phyloP scores from a whole-genome alignment of 208 protist genomes.

The Trypanosoma vivax region DNA sequence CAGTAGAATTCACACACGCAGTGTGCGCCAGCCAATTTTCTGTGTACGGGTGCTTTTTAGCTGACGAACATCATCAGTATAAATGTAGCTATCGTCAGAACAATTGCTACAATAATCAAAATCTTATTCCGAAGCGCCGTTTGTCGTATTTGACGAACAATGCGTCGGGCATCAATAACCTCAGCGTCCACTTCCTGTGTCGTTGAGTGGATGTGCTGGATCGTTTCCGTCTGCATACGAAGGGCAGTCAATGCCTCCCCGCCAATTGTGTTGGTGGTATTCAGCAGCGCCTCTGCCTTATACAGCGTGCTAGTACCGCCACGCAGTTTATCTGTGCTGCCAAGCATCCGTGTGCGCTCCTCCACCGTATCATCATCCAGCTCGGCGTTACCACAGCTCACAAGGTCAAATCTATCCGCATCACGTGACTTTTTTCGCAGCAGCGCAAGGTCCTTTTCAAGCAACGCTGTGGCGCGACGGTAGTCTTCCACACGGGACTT shows the following conservation, averaged over 20 bases:
- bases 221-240: conserved; percentile 58
- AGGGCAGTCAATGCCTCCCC: conserved; percentile 35
- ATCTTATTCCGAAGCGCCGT: conserved; percentile 57
- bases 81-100: neutral
- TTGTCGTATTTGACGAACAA: conserved; percentile 66
- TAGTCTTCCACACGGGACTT: conserved; percentile 38
- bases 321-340: conserved; percentile 51
- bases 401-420: conserved; percentile 50
- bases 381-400: conserved; percentile 17
- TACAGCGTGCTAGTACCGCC: conserved; percentile 42
- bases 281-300: conserved; percentile 54
- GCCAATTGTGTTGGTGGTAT: conserved; percentile 40
- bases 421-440: conserved; percentile 34
- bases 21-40: too few species aligned
- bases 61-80: neutral
- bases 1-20: too few species aligned
- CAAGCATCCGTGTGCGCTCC: conserved; percentile 30
- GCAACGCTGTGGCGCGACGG: conserved; percentile 14
- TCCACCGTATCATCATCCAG: conserved; percentile 36
- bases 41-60: too few species aligned
- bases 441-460: conserved; percentile 32
- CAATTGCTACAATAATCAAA: conserved; percentile 21
- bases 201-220: conserved; percentile 37
- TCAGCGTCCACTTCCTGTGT: conserved; percentile 56
- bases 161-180: conserved; percentile 35